A percentile compares a stretch with the other conserved stretches of the same genome.
Evolutionary conservation across 164 flowering plant genomes (phyloP).

Genomic region (Taxillus chinensis): DNA sequence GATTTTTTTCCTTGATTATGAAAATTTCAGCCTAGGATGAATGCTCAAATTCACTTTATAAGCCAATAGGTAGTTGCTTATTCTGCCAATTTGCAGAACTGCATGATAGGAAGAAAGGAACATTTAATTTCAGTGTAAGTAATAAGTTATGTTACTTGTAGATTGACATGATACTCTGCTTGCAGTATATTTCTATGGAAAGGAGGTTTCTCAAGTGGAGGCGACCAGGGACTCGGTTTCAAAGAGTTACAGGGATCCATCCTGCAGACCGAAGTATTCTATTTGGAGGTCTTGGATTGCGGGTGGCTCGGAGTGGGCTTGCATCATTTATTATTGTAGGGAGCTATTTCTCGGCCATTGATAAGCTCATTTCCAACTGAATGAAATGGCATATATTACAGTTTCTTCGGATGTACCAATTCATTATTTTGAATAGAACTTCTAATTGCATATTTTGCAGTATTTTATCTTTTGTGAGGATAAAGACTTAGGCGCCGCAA

Average conservation of each 20-base stretch:
- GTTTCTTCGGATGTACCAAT: too few species aligned
- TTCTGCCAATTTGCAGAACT: too few species aligned
- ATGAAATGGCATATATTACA: background rate
- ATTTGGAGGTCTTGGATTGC: constrained; percentile 48
- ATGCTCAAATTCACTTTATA: too few species aligned
- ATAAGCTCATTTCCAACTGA: constrained; percentile 30
- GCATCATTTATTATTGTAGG: constrained; percentile 66
- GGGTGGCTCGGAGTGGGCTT: constrained; percentile 76
- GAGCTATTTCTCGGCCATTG: constrained; percentile 46
- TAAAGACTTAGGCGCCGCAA: too few species aligned
- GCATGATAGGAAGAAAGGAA: too few species aligned
- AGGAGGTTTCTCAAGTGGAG: constrained; percentile 62
- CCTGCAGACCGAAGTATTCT: constrained; percentile 69
- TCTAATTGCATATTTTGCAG: too few species aligned
- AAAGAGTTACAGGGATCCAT: constrained; percentile 73
- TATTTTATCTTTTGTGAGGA: too few species aligned
- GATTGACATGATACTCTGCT: background rate
- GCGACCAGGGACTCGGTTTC: constrained; percentile 58
- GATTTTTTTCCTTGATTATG: too few species aligned
- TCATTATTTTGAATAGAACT: too few species aligned
- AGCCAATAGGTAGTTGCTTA: too few species aligned
- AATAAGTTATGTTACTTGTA: background rate
- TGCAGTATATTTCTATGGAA: constrained; percentile 71
- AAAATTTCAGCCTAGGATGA: too few species aligned
- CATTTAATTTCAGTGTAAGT: too few species aligned